phyloP scores from a whole-genome alignment of 2,329 filamentous ascomycete species.

The Cordyceps sp. region DNA sequence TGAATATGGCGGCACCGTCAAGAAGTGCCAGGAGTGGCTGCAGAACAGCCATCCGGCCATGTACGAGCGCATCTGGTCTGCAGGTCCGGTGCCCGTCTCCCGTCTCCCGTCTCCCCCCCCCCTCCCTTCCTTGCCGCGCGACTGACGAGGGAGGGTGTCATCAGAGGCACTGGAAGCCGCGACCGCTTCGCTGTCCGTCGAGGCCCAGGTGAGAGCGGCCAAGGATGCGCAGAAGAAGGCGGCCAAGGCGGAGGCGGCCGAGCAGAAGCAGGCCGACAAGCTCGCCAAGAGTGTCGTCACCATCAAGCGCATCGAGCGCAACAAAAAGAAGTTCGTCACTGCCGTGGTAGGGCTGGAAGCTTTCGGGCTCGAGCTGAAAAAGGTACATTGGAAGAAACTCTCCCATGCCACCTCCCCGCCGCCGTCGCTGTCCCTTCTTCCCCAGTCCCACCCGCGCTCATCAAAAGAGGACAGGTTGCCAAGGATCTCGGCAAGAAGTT shows the following conservation, averaged over 20 bases:
- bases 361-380: constrained; percentile 86
- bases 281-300: constrained; percentile 68
- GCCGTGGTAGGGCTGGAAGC: constrained; percentile 80
- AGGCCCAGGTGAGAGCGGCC: constrained; percentile 83
- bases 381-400: too few relatives aligned
- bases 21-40: constrained; percentile 97
- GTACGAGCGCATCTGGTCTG: constrained; percentile 70
- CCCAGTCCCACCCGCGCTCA: background rate
- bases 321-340: constrained; percentile 95
- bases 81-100: constrained; percentile 36
- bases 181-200: constrained; percentile 71
- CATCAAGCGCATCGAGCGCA: constrained; percentile 95
- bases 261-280: constrained; percentile 67
- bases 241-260: constrained; percentile 76
- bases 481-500: constrained; percentile 99
- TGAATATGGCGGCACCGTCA: constrained; percentile 91
- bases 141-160: background rate
- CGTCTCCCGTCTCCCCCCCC: background rate
- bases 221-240: constrained; percentile 97
- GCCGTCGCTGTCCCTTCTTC: background rate
- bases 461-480: constrained; percentile 35
- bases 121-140: background rate
- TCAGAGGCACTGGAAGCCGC: constrained; percentile 69
- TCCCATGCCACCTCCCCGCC: too few relatives aligned
- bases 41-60: constrained; percentile 55